Evolutionary conservation across 306 rosid species (phyloP).

Genomic region (Pachyrhizus erosus): DNA sequence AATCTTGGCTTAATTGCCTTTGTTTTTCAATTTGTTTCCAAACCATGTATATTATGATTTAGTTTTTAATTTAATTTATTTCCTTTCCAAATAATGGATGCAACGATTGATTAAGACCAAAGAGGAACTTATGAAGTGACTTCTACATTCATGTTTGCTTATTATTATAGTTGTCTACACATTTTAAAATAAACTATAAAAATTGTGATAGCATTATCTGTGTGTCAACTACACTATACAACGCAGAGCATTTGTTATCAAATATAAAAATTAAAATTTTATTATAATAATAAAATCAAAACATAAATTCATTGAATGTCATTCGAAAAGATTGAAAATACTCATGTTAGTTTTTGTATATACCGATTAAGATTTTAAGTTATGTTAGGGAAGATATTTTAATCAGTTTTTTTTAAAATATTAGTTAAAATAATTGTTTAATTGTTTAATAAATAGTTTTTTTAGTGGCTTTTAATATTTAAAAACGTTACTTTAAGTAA

Average conservation of each 20-base stretch:
- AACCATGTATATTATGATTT: neutral
- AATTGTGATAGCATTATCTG: neutral
- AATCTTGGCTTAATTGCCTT: neutral
- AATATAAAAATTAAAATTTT: too few relatives aligned
- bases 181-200: neutral
- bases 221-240: neutral
- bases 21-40: neutral
- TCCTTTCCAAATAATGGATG: neutral
- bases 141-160: neutral
- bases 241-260: too few relatives aligned
- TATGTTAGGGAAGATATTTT: too few relatives aligned
- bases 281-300: neutral
- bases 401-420: too few relatives aligned
- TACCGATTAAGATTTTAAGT: neutral
- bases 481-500: too few relatives aligned
- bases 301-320: neutral
- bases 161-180: neutral
- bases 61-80: neutral
- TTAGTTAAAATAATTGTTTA: too few relatives aligned
- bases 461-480: too few relatives aligned
- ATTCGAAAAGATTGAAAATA: neutral
- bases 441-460: too few relatives aligned
- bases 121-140: neutral
- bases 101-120: neutral
- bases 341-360: neutral